phyloP scores from a whole-genome alignment of 768 basidiomycete genomes.

The Gelatoporia subvermispora region DNA sequence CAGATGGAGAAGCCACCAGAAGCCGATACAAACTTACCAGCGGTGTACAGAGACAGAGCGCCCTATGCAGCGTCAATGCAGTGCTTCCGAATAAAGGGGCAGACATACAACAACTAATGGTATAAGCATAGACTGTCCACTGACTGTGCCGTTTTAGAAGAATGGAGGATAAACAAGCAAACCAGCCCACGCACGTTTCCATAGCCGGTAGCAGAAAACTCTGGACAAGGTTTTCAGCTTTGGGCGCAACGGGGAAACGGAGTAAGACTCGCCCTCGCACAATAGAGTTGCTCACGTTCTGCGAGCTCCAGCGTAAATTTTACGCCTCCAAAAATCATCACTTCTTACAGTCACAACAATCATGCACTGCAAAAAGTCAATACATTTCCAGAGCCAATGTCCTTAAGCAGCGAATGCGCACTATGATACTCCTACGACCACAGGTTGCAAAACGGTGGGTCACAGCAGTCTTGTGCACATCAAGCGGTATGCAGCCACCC shows the following conservation, averaged over 20 bases:
- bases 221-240: neutral
- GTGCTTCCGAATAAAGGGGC: neutral
- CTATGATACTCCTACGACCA: conserved; percentile 4
- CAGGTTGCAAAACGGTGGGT: neutral
- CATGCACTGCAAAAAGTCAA: conserved; percentile 3
- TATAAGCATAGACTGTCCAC: conserved; percentile 2
- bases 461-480: neutral
- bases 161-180: neutral
- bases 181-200: conserved; percentile 7
- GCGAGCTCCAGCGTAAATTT: neutral
- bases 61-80: neutral
- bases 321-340: neutral
- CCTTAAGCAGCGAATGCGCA: neutral
- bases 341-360: conserved; percentile 11
- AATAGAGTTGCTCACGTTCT: conserved; percentile 14
- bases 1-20: neutral
- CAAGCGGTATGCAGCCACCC: neutral
- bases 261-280: conserved; percentile 8
- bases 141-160: neutral
- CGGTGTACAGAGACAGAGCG: conserved; percentile 1
- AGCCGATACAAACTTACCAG: neutral
- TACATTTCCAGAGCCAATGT: neutral
- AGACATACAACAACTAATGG: conserved; percentile 10
- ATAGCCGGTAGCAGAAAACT: conserved; percentile 11
- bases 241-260: neutral